Base-by-base conservation (phyloP, 1,139 yeast genomes). In the Suhomyces anneliseae region DNA sequence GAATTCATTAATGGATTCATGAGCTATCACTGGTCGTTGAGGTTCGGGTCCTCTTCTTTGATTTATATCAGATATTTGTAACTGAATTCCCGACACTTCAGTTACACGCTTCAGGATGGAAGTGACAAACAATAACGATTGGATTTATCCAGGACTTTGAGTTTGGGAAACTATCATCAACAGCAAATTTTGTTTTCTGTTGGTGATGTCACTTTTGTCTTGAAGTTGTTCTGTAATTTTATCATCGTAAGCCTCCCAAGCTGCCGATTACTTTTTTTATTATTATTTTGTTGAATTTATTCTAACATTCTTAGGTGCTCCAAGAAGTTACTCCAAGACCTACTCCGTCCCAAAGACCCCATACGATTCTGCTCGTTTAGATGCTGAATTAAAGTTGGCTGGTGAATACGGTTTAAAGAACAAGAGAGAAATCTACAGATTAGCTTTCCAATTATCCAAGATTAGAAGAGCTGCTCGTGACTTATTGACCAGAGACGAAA, bases 381-480 rank as follows among this genome's bases (percentile, higher is more conserved):
- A 93, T 72, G 90, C 96, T 76, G 99, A 95, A 82, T 88, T 93
- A 78, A 90, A 93, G 82, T 88, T 93, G 72, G 97, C 96, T 70
- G 99, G 99, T 85, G 99, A 93, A 82, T 93, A 80, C 87, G 99
- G 99, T 85, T 87, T 93, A 75, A 92, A 90, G 84, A 93, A 95
- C 97, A 93, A 93, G 92, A 90, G 95, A 78, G 99, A 93, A 82
- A 90, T 93, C 79, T 90, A 92, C 95, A 88, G 97, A 85, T 89
- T 92, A 76, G 92, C 90, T 76, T 90, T 87, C 86, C 97, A 93
- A 82, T 90, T 93, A 74, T 93, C 99, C 62, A 93, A 93, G 87
- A 93, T 93, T 76, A 93, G 99, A 85, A 90, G 99, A 85, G 99
- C 99, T 76, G 99, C 99, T 74, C 96, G 99, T 87, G 98, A 95